A percentile compares a stretch with the other conserved stretches of the same genome.
Conservation (phyloP, 75 land plant genomes). For the Cupressus sempervirens region DNA sequence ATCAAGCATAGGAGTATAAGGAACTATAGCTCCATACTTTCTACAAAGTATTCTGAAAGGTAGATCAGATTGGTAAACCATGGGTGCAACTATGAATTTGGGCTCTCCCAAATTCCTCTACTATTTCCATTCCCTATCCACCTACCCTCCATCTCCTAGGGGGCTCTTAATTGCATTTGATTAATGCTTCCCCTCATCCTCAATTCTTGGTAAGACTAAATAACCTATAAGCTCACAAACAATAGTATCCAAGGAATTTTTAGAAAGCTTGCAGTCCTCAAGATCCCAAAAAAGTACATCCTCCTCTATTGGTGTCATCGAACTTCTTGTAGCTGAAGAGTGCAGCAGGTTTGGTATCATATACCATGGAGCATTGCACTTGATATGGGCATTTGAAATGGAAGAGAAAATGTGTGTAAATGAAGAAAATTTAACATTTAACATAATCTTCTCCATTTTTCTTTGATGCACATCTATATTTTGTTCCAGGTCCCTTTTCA, state of each 20-base stretch:
- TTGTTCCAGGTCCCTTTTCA: too few species aligned
- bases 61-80: constrained; percentile 98
- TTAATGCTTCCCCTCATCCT: not conserved
- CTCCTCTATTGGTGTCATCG: constrained; percentile 12
- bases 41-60: constrained; percentile 97
- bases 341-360: not conserved
- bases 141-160: constrained; percentile 9
- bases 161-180: constrained; percentile 1
- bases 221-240: not conserved
- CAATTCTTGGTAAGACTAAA: not conserved
- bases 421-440: too few species aligned
- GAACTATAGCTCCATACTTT: constrained; percentile 88
- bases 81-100: constrained; percentile 87
- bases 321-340: not conserved
- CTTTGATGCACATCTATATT: too few species aligned
- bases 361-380: not conserved
- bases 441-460: too few species aligned
- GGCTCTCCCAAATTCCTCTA: constrained; percentile 82
- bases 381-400: not conserved
- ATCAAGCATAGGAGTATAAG: constrained; percentile 97
- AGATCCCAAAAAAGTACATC: constrained; percentile 13
- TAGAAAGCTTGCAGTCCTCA: not conserved
- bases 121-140: constrained; percentile 80
- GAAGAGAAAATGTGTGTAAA: not conserved
- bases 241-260: too few species aligned